A percentile compares a stretch with the other conserved stretches of the same genome.
These are phyloP conservation scores for Colletotrichum liaoningense DNA, from an alignment of 2,329 filamentous ascomycete genomes.

Conservation along the genomic window DNA sequence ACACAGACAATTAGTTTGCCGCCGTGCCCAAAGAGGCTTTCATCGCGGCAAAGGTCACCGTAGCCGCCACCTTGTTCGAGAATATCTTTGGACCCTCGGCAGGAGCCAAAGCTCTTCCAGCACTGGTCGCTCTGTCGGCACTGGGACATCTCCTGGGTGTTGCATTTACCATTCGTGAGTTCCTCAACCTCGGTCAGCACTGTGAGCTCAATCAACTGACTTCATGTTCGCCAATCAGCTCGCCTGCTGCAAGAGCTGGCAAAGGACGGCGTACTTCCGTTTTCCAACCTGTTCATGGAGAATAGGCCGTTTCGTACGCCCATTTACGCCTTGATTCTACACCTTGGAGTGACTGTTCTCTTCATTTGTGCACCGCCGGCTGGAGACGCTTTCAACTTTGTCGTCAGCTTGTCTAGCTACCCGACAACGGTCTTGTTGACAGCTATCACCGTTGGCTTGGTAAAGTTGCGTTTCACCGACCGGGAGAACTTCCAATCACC, in stretches of 20 bases:
- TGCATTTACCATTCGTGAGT: constrained; percentile 30
- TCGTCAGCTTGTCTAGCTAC: constrained; percentile 39
- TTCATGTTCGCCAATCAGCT: background rate
- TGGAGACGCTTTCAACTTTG: constrained; percentile 40
- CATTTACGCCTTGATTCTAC: constrained; percentile 36
- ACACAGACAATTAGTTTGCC: constrained; percentile 1
- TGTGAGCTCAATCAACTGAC: background rate
- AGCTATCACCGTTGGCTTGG: constrained; percentile 36
- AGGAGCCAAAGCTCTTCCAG: constrained; percentile 24
- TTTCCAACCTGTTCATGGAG: constrained; percentile 41
- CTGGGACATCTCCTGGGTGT: constrained; percentile 30
- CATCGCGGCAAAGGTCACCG: constrained; percentile 33
- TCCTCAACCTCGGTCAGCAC: background rate
- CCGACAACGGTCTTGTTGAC: constrained; percentile 36
- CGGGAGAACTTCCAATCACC: constrained; percentile 36
- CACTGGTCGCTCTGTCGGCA: constrained; percentile 22
- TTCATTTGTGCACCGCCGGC: constrained; percentile 41
- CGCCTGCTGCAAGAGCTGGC: constrained; percentile 39
- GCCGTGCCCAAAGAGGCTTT: constrained; percentile 32
- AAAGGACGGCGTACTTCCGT: constrained; percentile 36
- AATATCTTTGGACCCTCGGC: constrained; percentile 27
- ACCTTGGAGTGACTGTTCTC: constrained; percentile 38
- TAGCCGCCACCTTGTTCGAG: constrained; percentile 30
- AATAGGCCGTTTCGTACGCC: constrained; percentile 41
- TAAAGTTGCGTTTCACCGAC: constrained; percentile 38